A percentile compares a stretch with the other conserved stretches of the same genome.
Evolutionary conservation across 2,329 filamentous ascomycete species (phyloP).

Genomic region (Polytolypa hystricis): DNA sequence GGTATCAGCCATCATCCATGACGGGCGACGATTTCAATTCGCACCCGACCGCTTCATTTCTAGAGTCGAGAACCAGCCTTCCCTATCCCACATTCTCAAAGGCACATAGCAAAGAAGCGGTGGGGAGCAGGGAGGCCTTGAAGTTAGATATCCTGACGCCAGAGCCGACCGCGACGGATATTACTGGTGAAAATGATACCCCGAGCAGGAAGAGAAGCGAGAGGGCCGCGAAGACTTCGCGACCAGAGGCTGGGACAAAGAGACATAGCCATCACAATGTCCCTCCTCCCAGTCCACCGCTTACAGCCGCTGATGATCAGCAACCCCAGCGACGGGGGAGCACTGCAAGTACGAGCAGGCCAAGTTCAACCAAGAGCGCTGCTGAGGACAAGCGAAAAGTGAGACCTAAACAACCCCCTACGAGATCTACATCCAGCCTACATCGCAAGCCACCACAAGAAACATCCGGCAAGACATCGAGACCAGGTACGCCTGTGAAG

Average conservation of each 20-base stretch:
- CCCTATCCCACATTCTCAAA: slow-evolving; percentile 82
- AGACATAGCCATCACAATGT: slow-evolving; percentile 19
- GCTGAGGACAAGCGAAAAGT: slow-evolving; percentile 27
- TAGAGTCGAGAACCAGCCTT: slow-evolving; percentile 40
- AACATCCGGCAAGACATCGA: slow-evolving; percentile 24
- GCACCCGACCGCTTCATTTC: slow-evolving; percentile 21
- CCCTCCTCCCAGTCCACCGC: slow-evolving; percentile 38
- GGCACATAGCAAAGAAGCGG: slow-evolving; percentile 78
- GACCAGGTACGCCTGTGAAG: slow-evolving; percentile 29
- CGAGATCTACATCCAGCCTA: slow-evolving; percentile 32
- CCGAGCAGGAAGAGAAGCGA: slow-evolving; percentile 12
- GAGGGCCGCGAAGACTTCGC: slow-evolving; percentile 18
- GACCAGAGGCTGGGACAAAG: slow-evolving; percentile 19
- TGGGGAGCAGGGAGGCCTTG: slow-evolving; percentile 52
- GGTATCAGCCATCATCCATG: slow-evolving; percentile 9
- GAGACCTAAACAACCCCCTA: slow-evolving; percentile 22
- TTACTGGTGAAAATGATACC: slow-evolving; percentile 43
- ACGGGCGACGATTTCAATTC: slow-evolving; percentile 6
- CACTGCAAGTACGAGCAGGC: slow-evolving; percentile 20
- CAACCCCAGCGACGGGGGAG: slow-evolving; percentile 26
- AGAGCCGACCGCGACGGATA: slow-evolving; percentile 55
- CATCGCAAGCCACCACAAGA: slow-evolving; percentile 29
- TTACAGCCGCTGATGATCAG: slow-evolving; percentile 36
- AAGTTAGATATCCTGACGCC: slow-evolving; percentile 48
- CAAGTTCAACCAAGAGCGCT: slow-evolving; percentile 9